phyloP scores from a whole-genome alignment of 1,284 basidiomycete genomes.

The Boletus semigastroideus region DNA sequence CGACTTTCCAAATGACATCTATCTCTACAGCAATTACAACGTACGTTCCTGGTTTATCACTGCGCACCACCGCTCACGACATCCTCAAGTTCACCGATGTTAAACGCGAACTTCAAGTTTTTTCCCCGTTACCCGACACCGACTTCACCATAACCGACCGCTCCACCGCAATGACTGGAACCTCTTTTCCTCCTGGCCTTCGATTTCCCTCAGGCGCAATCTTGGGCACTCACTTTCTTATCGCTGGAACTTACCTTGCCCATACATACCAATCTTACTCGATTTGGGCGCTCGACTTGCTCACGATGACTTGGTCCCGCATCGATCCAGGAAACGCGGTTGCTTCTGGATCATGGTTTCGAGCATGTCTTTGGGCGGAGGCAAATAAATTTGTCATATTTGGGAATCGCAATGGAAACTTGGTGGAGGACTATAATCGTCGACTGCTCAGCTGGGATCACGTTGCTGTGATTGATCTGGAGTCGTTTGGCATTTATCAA shows the following conservation, averaged over 20 bases:
- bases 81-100: constrained; percentile 83
- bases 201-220: constrained; percentile 93
- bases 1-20: constrained; percentile 76
- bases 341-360: constrained; percentile 84
- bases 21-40: constrained; percentile 87
- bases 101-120: constrained; percentile 86
- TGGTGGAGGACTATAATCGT: constrained; percentile 90
- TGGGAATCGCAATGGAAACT: constrained; percentile 82
- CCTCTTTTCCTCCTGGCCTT: constrained; percentile 83
- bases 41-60: constrained; percentile 44
- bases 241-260: constrained; percentile 88
- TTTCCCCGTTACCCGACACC: constrained; percentile 72
- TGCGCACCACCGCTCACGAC: constrained; percentile 18
- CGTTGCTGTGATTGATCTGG: constrained; percentile 86
- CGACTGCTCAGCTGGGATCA: constrained; percentile 90
- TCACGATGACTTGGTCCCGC: constrained; percentile 79
- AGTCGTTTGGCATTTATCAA: constrained; percentile 92
- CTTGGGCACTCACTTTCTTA: constrained; percentile 83
- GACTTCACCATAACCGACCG: constrained; percentile 72
- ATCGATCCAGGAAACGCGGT: constrained; percentile 82
- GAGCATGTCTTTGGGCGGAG: constrained; percentile 78
- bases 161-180: constrained; percentile 73
- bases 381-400: constrained; percentile 85
- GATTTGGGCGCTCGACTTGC: constrained; percentile 84
- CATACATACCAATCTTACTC: constrained; percentile 89